These are phyloP conservation scores for Penicillium tannophilum DNA, from an alignment of 495 filamentous ascomycete genomes.

Conservation along the genomic window DNA sequence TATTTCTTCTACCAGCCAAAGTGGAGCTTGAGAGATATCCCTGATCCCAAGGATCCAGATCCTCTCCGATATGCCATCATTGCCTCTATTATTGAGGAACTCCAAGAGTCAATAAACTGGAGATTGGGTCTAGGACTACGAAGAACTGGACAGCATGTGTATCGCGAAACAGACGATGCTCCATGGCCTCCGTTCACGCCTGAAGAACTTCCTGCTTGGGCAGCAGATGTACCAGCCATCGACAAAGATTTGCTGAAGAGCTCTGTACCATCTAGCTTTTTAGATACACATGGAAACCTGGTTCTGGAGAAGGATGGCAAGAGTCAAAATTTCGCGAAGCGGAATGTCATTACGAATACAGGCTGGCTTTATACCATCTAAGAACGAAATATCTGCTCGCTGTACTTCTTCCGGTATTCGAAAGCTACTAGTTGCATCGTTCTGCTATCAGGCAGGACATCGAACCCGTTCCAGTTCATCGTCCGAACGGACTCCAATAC, in stretches of 20 bases:
- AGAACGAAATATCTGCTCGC: conserved; percentile 22
- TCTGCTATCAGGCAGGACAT: conserved; percentile 26
- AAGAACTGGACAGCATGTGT: conserved; percentile 29
- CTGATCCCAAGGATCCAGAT: conserved; percentile 38
- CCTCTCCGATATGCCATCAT: conserved; percentile 42
- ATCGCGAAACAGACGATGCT: conserved; percentile 27
- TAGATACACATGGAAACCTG: conserved; percentile 25
- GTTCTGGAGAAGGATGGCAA: conserved; percentile 31
- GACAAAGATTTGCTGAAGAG: conserved; percentile 21
- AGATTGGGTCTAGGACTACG: conserved; percentile 38
- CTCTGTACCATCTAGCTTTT: conserved; percentile 16
- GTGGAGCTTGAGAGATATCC: conserved; percentile 33
- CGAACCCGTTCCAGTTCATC: conserved; percentile 30
- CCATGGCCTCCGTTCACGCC: conserved; percentile 27
- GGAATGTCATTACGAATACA: conserved; percentile 38
- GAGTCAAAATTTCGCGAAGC: conserved; percentile 24
- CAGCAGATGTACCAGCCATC: conserved; percentile 22
- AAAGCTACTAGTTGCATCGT: conserved; percentile 30
- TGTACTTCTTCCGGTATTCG: conserved; percentile 25
- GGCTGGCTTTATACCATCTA: conserved; percentile 35
- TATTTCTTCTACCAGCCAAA: conserved; percentile 38
- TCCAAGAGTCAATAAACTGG: conserved; percentile 44
- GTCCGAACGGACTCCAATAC: conserved; percentile 28
- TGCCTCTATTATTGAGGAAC: conserved; percentile 37
- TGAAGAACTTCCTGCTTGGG: conserved; percentile 27